Evolutionary conservation across 83 land plant genomes (phyloP), one percentile per base, ranked within the genome.

Genomic region (Larix sibirica): DNA sequence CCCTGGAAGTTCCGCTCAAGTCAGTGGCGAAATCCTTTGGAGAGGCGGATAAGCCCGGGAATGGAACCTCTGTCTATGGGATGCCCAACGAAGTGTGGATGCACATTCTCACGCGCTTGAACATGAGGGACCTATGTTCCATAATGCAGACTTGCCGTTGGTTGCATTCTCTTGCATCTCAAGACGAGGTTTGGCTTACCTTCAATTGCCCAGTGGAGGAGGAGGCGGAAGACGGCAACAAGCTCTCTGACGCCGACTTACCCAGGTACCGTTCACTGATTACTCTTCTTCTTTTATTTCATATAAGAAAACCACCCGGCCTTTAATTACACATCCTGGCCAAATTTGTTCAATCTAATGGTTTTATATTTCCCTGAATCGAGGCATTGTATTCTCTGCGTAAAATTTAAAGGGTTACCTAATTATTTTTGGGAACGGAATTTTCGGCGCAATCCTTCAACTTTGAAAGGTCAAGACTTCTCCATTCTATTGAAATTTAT

Each of bases 11-110:
- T 23, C 50, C 77, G 9, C n/a, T 3, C 12, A 20, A 21, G 0
- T 71, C 77, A 31, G n/a, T 69, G 9, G 44, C 42, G 56, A 71
- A 71, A 42, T 71, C n/a, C 21, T 71, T 71, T 42, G 77, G 77
- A n/a, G 77, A 44, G 54, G 77, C 77, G 21, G 77, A 71, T 18
- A 71, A 38, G 54, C 77, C 77, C 18, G 77, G 76, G 56, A 71
- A 17, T 42, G 77, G 77, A 40, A 42, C 77, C 26, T 71, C 3
- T 24, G 77, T 71, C 42, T 71, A 71, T 13, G 50, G 77, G 20
- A 38, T 71, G 40, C 77, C 77, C 8, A 44, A 73, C 3, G 77
- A 73, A 73, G 3, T 73, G 5, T 73, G 58, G 77, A 73, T 42
- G 50, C 50, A 73, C 28, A 36, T 73, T 73, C 23, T 73, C 9